A percentile compares a stretch with the other conserved stretches of the same genome.
Conservation (phyloP, 78 protist species). For the Planoprotostelium fungivorum region DNA sequence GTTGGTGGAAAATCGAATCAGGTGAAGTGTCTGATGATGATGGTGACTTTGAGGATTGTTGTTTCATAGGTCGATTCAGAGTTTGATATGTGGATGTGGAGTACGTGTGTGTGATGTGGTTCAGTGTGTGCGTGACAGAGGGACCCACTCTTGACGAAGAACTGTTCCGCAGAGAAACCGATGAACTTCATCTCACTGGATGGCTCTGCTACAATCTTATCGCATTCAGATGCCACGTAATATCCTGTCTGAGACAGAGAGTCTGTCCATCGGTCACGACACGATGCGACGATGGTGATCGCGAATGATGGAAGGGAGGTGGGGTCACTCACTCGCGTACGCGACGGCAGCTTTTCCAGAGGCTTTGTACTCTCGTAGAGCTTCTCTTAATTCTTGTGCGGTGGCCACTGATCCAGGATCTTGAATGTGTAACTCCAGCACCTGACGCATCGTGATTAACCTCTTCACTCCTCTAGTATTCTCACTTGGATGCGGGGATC, state of each 20-base stretch:
- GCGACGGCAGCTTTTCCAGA: neutral
- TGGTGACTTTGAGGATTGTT: too few species aligned
- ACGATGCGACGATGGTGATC: neutral
- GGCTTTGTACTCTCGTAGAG: neutral
- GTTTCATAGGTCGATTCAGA: too few species aligned
- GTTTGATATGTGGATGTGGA: too few species aligned
- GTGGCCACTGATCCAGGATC: neutral
- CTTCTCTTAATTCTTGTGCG: neutral
- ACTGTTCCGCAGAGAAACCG: neutral
- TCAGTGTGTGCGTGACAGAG: neutral
- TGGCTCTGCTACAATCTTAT: neutral
- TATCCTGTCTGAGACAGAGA: neutral
- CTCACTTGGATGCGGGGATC: too few species aligned
- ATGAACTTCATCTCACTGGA: neutral
- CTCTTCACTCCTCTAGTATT: too few species aligned
- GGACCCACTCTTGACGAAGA: neutral
- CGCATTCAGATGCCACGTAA: neutral
- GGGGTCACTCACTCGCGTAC: neutral
- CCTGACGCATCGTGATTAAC: too few species aligned
- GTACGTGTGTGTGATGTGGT: too few species aligned
- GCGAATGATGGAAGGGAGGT: neutral
- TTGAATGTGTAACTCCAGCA: neutral
- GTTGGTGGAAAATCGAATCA: too few species aligned
- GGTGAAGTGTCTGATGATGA: too few species aligned
- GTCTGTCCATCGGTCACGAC: neutral